A percentile compares a stretch with the other conserved stretches of the same genome.
phyloP scores from a whole-genome alignment of 176 grass and related monocot species.

The Oryza meridionalis region DNA sequence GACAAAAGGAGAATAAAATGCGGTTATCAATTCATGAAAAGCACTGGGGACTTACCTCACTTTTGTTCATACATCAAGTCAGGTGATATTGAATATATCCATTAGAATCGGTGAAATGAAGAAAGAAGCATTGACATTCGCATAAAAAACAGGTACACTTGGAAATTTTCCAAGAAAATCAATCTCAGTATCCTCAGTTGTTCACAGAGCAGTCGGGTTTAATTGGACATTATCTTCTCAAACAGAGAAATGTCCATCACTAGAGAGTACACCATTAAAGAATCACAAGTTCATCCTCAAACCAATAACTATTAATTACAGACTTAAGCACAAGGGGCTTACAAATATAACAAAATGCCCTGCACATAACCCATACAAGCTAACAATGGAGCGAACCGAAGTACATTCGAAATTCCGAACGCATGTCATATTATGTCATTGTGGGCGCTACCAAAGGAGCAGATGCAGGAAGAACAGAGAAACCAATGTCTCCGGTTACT shows the following conservation, averaged over 20 bases:
- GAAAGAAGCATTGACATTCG: constrained; percentile 7
- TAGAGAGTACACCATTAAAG: constrained; percentile 40
- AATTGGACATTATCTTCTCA: constrained; percentile 43
- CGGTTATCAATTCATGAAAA: constrained; percentile 24
- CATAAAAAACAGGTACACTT: constrained; percentile 9
- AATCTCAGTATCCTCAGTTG: not conserved
- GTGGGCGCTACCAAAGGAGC: constrained; percentile 63
- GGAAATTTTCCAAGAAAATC: constrained; percentile 26
- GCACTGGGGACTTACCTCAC: constrained; percentile 5
- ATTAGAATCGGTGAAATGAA: constrained; percentile 24
- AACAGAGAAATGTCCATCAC: constrained; percentile 38
- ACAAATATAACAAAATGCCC: constrained; percentile 54
- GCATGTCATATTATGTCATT: constrained; percentile 58
- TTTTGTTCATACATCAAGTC: not conserved
- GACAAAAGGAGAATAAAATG: not conserved
- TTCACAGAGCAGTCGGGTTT: constrained; percentile 26
- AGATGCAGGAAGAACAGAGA: constrained; percentile 57
- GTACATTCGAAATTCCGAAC: not conserved
- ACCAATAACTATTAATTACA: constrained; percentile 61
- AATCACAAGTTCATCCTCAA: constrained; percentile 42
- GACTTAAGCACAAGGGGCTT: constrained; percentile 37
- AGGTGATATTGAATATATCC: not conserved
- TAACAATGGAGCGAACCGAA: constrained; percentile 41
- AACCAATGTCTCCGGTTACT: constrained; percentile 54
- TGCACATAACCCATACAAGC: constrained; percentile 32